phyloP scores from a whole-genome alignment of 768 basidiomycete genomes.

The Suillus hirtellus region DNA sequence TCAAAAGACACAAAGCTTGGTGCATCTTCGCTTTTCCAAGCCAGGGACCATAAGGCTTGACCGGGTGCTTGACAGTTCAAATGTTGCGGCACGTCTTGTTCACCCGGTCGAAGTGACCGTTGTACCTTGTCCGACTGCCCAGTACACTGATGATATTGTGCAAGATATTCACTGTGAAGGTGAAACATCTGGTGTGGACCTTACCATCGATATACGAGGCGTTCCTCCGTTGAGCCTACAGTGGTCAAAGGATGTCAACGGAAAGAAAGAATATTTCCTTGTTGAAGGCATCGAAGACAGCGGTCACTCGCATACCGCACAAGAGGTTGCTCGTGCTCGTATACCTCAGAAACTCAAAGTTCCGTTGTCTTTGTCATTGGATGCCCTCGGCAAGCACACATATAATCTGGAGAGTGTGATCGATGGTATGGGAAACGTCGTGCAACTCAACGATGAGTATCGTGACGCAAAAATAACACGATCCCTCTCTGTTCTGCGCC shows the following conservation, averaged over 20 bases:
- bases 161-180: slow-evolving; percentile 68
- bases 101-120: slow-evolving; percentile 64
- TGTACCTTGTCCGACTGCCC: slow-evolving; percentile 80
- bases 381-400: slow-evolving; percentile 63
- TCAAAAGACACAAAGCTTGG: slow-evolving; percentile 73
- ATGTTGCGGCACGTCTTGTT: slow-evolving; percentile 72
- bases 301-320: slow-evolving; percentile 36
- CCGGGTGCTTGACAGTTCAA: slow-evolving; percentile 66
- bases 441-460: slow-evolving; percentile 44
- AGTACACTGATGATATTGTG: slow-evolving; percentile 50
- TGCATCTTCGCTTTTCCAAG: slow-evolving; percentile 68
- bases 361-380: slow-evolving; percentile 66
- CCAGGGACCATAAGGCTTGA: slow-evolving; percentile 79
- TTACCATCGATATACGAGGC: slow-evolving; percentile 67
- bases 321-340: slow-evolving; percentile 25
- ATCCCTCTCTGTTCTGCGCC: slow-evolving; percentile 68
- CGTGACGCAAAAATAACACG: slow-evolving; percentile 51
- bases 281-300: slow-evolving; percentile 83
- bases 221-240: slow-evolving; percentile 76
- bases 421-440: slow-evolving; percentile 80
- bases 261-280: slow-evolving; percentile 65
- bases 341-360: slow-evolving; percentile 61
- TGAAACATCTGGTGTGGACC: slow-evolving; percentile 53
- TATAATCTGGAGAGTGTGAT: slow-evolving; percentile 79
- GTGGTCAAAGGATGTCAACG: slow-evolving; percentile 73